Conservation (phyloP, 306 rosid species). For the Hippophae rhamnoides region DNA sequence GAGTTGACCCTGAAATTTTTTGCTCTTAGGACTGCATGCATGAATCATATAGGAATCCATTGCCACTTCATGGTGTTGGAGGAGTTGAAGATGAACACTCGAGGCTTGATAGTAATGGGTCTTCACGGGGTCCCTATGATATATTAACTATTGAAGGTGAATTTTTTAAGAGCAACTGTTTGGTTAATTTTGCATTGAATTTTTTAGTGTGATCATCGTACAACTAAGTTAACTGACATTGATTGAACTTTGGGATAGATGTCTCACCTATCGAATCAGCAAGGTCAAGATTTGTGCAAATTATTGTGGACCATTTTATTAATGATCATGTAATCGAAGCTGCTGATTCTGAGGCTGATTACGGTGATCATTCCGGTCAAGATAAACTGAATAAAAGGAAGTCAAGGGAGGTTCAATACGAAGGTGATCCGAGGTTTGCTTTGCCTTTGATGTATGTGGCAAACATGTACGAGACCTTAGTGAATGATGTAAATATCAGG, state of each 20-base stretch:
- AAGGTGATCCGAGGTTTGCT: conserved; percentile 66
- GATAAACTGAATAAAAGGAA: conserved; percentile 77
- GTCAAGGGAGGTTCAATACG: conserved; percentile 57
- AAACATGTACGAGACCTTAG: conserved; percentile 80
- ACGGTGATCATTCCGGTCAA: conserved; percentile 40
- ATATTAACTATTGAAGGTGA: conserved; percentile 58
- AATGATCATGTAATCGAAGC: conserved; percentile 44
- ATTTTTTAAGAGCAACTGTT: background rate
- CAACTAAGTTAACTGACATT: conserved; percentile 7
- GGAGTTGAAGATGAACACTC: conserved; percentile 80
- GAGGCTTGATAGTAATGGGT: conserved; percentile 52
- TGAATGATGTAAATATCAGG: conserved; percentile 65
- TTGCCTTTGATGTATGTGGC: conserved; percentile 96
- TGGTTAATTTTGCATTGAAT: background rate
- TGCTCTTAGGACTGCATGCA: conserved; percentile 60
- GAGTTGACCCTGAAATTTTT: background rate
- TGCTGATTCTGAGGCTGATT: conserved; percentile 57
- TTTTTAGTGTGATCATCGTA: background rate
- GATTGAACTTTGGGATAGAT: conserved; percentile 41
- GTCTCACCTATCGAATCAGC: conserved; percentile 76
- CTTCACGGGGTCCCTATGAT: conserved; percentile 50
- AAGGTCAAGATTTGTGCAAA: conserved; percentile 71
- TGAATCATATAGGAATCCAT: conserved; percentile 48
- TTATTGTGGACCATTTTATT: conserved; percentile 77
- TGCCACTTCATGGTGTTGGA: conserved; percentile 60